Conservation (phyloP, 1,139 yeast genomes). For the Lodderomyces pseudojiufengensis region DNA sequence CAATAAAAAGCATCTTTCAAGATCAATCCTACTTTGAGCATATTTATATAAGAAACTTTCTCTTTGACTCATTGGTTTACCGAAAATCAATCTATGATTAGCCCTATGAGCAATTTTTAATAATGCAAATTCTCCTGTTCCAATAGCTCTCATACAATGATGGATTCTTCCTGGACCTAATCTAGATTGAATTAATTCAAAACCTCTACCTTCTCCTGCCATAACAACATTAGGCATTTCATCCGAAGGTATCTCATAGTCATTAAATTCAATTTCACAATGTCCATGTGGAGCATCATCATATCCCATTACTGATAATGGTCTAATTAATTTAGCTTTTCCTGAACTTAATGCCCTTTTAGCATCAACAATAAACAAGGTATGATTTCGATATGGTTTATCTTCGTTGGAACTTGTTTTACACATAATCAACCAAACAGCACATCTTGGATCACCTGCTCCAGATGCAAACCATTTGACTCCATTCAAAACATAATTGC, state of each 20-base stretch:
- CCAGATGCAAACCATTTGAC: conserved; percentile 77
- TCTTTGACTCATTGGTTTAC: conserved; percentile 50
- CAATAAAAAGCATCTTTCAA: conserved; percentile 54
- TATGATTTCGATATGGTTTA: conserved; percentile 49
- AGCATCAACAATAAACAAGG: conserved; percentile 57
- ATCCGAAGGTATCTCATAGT: conserved; percentile 46
- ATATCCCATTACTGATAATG: conserved; percentile 57
- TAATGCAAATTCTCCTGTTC: conserved; percentile 63
- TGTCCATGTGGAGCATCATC: conserved; percentile 80
- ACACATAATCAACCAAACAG: conserved; percentile 67
- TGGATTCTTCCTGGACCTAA: conserved; percentile 74
- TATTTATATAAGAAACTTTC: conserved; percentile 50
- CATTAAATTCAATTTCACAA: conserved; percentile 54
- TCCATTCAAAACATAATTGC: conserved; percentile 58
- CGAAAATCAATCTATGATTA: conserved; percentile 53
- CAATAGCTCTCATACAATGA: conserved; percentile 70
- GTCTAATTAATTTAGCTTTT: conserved; percentile 48
- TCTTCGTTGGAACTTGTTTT: conserved; percentile 43
- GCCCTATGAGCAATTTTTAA: conserved; percentile 53
- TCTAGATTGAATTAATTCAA: conserved; percentile 65
- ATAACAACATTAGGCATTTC: conserved; percentile 39
- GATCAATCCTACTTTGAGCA: conserved; percentile 58
- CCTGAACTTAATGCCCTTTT: conserved; percentile 52
- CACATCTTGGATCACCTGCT: conserved; percentile 67
- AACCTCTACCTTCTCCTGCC: conserved; percentile 58